Base-by-base conservation (phyloP, 345 rosid genomes). In the Chamaenerion angustifolium region DNA sequence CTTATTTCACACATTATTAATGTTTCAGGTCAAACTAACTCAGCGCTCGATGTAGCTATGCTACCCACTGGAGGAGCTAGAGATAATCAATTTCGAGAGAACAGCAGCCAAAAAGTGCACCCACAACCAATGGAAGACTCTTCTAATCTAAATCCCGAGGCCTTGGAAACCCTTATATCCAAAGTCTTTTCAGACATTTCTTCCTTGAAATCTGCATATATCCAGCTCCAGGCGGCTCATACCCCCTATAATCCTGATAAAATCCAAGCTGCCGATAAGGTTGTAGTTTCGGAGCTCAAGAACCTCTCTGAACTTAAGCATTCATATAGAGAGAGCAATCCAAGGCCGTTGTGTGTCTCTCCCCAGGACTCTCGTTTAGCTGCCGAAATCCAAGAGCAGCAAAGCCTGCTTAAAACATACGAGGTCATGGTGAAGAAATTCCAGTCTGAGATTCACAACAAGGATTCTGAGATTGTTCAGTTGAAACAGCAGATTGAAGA, bases 361-460 rank as follows among this genome's bases (percentile, higher is more conserved):
- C 64, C 64, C 37, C 57, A 60, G 47, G 64, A 60, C 40, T 60
- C 64, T 52, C 57, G 64, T 4, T 23, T 52, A 43, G 64, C 64
- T 52, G 64, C 64, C 10, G 64, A 60, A 49, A 60, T 60, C 51
- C 64, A 60, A 45, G 64, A 60, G 19, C 64, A 60, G 57, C 64
- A 60, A 46, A 60, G 52, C 64, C 57, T 45, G 31, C 46, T 60
- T 16, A 60, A 60, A 16, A 60, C 64, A 1, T 60, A 60, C n/a
- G 64, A 60, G 51, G 64, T 60, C 42, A 52, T 60, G 57, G 57
- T 60, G 15, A 60, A 60, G 57, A 60, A 60, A 40, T 60, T 60
- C 47, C 64, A 60, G 46, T 52, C 57, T 1, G 64, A 60, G 45
- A 60, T 60, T 46, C 64, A 52, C 43, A 60, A 60, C 37, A 60